Evolutionary conservation across 768 basidiomycete species (phyloP).

Genomic region (Pleurotus ostreatus): DNA sequence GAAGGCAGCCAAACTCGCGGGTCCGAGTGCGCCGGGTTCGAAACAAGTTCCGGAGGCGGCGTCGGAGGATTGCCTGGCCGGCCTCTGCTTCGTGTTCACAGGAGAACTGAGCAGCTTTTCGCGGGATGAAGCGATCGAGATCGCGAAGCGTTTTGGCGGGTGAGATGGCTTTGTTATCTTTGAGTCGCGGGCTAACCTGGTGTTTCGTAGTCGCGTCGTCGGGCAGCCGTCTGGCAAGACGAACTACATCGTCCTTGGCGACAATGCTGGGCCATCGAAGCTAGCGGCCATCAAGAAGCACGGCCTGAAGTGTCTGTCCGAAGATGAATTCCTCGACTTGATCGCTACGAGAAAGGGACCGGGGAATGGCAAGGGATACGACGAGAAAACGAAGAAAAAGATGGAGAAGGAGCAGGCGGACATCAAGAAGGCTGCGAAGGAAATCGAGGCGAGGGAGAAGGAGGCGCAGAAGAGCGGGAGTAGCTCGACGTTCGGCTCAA

Average conservation of each 20-base stretch:
- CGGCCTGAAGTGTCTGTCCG: conserved; percentile 66
- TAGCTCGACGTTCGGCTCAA: conserved; percentile 42
- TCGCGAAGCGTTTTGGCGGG: conserved; percentile 31
- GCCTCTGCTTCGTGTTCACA: conserved; percentile 92
- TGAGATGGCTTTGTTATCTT: too few relatives aligned
- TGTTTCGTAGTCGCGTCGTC: conserved; percentile 68
- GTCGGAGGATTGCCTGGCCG: conserved; percentile 69
- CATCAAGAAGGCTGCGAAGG: conserved; percentile 67
- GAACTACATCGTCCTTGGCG: conserved; percentile 83
- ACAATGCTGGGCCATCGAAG: conserved; percentile 85
- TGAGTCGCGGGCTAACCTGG: background rate
- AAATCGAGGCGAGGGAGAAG: conserved; percentile 74
- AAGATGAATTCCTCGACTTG: conserved; percentile 83
- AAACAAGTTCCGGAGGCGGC: conserved; percentile 69
- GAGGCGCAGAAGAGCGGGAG: background rate
- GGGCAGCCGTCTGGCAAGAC: conserved; percentile 49
- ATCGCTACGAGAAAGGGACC: conserved; percentile 69
- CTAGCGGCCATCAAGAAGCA: conserved; percentile 84
- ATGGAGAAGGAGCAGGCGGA: conserved; percentile 76
- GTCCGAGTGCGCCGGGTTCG: conserved; percentile 60
- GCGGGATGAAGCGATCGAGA: conserved; percentile 80
- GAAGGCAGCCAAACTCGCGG: conserved; percentile 58
- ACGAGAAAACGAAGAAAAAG: conserved; percentile 81
- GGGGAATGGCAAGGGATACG: conserved; percentile 42
- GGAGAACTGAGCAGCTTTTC: conserved; percentile 87